Evolutionary conservation across 352 stramenopile species (phyloP), one percentile per base, ranked within the genome.

Genomic region (Phytophthora sojae): DNA sequence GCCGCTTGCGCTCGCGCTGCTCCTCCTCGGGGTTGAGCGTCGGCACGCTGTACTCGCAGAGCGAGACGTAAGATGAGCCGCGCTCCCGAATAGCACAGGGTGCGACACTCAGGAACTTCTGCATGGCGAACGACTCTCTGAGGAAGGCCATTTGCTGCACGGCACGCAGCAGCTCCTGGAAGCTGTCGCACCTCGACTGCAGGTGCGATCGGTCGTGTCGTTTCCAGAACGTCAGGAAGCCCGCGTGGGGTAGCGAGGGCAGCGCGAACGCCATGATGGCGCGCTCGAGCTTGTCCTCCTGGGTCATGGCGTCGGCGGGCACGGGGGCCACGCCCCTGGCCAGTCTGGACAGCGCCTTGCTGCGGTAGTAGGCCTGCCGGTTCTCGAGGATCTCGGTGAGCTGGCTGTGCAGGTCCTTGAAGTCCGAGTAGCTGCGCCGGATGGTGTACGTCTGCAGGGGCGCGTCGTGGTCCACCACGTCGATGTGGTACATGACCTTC

Each of bases 401-500:
- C 44, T 91, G 79, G 37, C 61, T 73, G 68, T 96, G 83, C 11
- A 96, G 79, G 21, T 86, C 69, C 74, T 93, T 93, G 57, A 96
- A 96, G 66, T 93, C 87, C 45, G 84, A 90, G 71, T 93, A 96
- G 55, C 89, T 92, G 25, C 87, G 87, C 7, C 89, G 86, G 73
- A 96, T 96, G 15, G 89, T 96, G 68, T 96, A 96, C 23, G 89
- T 95, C 63, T 89, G 81, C 26, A 95, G 79, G 29, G 89, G 83
- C 53, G 79, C 88, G 59, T 93, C 79, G 53, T 82, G 80, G 69
- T 86, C 76, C 47, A 91, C 79, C 44, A 96, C 85, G 69, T 96
- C 89, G 56, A 96, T 91, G 71, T 96, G 89, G 71, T 95, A 96
- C 89, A 96, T 93, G 59, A 94, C 89, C 42, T 85, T 88, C 77